Evolutionary conservation across 1,284 basidiomycete species (phyloP), one percentile per base, ranked within the genome.

Genomic region (Cystobasidiaceae sp.): DNA sequence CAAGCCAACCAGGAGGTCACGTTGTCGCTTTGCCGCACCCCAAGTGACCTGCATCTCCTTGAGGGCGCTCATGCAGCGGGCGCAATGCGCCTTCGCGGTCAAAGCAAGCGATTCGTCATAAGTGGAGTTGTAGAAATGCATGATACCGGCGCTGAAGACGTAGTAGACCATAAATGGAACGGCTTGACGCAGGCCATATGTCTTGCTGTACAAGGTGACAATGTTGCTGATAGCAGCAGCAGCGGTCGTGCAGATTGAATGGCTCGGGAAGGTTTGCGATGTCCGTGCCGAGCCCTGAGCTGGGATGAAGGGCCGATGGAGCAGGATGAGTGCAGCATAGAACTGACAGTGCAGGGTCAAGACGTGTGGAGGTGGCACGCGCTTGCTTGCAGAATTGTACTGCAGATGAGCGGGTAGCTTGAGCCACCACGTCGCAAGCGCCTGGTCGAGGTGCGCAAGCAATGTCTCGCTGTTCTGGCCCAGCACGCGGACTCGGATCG

Each of bases 321-420:
- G 77, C 30, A 92, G 76, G 32, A 92, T 77, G 19, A 88, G 83
- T 2, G 87, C 83, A 72, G 86, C 88, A 87, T 89, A 92, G 73
- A 90, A 91, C 73, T 89, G 85, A 83, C 90, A 86, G 73, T 92
- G 89, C 44, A 92, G 78, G 30, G 85, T 85, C 56, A 90, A 76
- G 27, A 90, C 69, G 23, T 72, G 71, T 4, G 69, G 71, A 8
- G 70, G 68, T 4, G 72, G 73, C 1, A 73, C 69, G 23, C 68
- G 66, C 21, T 59, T 69, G 41, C 68, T 64, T 11, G 61, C 61
- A 17, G 51, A 55, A 30, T 56, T 64, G 62, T 74, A 78, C 32
- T 83, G 82, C 17, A 92, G 77, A 72, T 87, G 83, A 37, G 83
- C 82, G 0, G 87, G 86, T 1, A 92, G 80, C 30, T 86, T 84